Base-by-base conservation (phyloP, 108 stramenopile genomes). In the Bacterosira constricta region DNA sequence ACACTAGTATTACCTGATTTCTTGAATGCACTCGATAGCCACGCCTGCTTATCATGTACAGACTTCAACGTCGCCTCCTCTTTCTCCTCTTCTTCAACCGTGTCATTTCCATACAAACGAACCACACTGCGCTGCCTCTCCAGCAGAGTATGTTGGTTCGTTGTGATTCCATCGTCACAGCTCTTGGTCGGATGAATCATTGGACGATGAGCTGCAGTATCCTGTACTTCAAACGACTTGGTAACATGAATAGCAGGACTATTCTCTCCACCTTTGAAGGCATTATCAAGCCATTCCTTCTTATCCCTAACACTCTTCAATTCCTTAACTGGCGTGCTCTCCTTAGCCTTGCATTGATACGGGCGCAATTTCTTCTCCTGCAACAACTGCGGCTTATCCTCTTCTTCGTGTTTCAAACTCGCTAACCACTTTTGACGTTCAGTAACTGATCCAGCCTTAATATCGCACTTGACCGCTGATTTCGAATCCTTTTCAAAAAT, bases 1-100 rank as follows among this genome's bases (percentile, higher is more conserved):
- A 20, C n/a, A 35, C 30, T 18, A 39, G 35, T 63, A n/a, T n/a
- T n/a, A n/a, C n/a, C n/a, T 38, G 41, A 70, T 46, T 84, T 76
- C 38, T 79, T 79, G 79, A 93, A 90, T 29, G 89, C 86, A 54
- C 71, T 80, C 20, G 86, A 57, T 27, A 93, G 72, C 89, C 84
- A 85, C 53, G 85, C 57, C 59, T 89, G 84, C 70, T 87, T 90
- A 29, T 88, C 89, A 10, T 83, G 71, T 2, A 93, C 91, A 47
- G 84, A 71, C 45, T 73, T 79, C 26, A 64, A 32, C 37, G 36
- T 37, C 32, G 56, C 46, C 6, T 64, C 63, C 8, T 57, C 66
- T n/a, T 50, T 52, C 1, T 61, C 36, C 21, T 46, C 34, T 0
- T 53, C 61, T 25, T 38, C 30, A 23, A 57, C 61, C 5, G 9